Percentiles rank a stretch among this genome's conserved stretches.
Evolutionary conservation across 371 early-diverging fungal genomes (phyloP).

Genomic region (Nematocida sp.): DNA sequence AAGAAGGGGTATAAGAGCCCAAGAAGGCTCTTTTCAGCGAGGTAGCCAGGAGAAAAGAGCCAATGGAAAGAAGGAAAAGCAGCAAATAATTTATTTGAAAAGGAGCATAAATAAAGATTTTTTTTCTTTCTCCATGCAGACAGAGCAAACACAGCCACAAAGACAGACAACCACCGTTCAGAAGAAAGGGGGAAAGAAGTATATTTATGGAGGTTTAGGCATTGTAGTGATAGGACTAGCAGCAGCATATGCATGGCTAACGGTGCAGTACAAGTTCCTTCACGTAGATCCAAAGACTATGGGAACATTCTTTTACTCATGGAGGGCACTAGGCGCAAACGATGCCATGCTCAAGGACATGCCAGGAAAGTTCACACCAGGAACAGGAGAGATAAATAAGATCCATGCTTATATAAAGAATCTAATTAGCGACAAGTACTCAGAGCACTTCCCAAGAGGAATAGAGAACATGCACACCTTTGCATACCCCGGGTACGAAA

Average conservation of each 20-base stretch:
- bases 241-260: constrained; percentile 3
- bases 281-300: constrained; percentile 15
- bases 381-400: background rate
- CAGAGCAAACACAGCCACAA: constrained; percentile 38
- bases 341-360: constrained; percentile 23
- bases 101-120: constrained; percentile 37
- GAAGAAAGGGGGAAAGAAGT: background rate
- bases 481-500: constrained; percentile 23
- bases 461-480: constrained; percentile 6
- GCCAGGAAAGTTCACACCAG: constrained; percentile 12
- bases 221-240: background rate
- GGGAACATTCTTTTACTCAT: constrained; percentile 47
- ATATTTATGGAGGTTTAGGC: background rate
- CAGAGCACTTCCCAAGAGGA: constrained; percentile 36
- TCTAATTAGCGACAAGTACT: constrained; percentile 1
- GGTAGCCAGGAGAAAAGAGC: too few species aligned
- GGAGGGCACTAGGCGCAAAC: constrained; percentile 27
- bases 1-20: background rate
- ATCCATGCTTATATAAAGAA: background rate
- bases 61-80: background rate
- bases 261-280: constrained; percentile 24
- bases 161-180: constrained; percentile 8
- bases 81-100: too few species aligned
- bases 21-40: too few species aligned
- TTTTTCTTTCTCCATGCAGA: constrained; percentile 35